phyloP scores from a whole-genome alignment of 192 early-diverging fungal genomes.

The Umbelopsis sp. region DNA sequence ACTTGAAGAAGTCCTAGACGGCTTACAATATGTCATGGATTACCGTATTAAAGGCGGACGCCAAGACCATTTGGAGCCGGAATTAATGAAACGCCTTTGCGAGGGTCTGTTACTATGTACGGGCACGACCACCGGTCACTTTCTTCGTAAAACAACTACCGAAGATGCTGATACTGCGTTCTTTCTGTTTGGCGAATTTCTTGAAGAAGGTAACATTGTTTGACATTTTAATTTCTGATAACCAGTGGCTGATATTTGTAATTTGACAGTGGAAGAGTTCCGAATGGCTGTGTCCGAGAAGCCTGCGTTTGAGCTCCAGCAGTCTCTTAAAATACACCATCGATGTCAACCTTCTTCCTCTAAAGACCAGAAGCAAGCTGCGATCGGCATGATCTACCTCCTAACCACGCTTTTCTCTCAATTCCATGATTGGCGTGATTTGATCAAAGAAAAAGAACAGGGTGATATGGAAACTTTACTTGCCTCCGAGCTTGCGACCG shows the following conservation, averaged over 20 bases:
- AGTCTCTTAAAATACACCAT: slow-evolving; percentile 78
- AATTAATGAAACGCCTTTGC: slow-evolving; percentile 84
- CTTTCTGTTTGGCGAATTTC: slow-evolving; percentile 91
- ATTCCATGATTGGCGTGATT: slow-evolving; percentile 88
- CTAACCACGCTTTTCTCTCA: slow-evolving; percentile 76
- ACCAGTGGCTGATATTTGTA: background rate
- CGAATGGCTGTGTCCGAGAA: slow-evolving; percentile 77
- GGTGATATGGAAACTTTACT: slow-evolving; percentile 75
- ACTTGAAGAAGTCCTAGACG: slow-evolving; percentile 78
- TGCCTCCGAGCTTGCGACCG: slow-evolving; percentile 23
- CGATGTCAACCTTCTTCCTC: slow-evolving; percentile 69
- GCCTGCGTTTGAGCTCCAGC: slow-evolving; percentile 77
- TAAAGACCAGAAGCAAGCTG: slow-evolving; percentile 71
- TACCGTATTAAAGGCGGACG: slow-evolving; percentile 88
- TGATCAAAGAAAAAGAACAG: slow-evolving; percentile 83
- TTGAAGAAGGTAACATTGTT: slow-evolving; percentile 72
- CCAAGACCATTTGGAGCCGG: slow-evolving; percentile 78
- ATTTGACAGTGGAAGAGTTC: slow-evolving; percentile 79
- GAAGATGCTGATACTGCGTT: slow-evolving; percentile 87
- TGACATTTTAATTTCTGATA: background rate
- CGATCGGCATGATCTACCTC: slow-evolving; percentile 77
- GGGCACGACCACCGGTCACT: slow-evolving; percentile 59
- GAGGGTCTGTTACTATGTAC: slow-evolving; percentile 86
- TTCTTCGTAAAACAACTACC: slow-evolving; percentile 64
- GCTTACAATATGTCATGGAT: slow-evolving; percentile 93